Evolutionary conservation across 2,329 filamentous ascomycete genomes (phyloP).

Genomic region (Moelleriella libera): DNA sequence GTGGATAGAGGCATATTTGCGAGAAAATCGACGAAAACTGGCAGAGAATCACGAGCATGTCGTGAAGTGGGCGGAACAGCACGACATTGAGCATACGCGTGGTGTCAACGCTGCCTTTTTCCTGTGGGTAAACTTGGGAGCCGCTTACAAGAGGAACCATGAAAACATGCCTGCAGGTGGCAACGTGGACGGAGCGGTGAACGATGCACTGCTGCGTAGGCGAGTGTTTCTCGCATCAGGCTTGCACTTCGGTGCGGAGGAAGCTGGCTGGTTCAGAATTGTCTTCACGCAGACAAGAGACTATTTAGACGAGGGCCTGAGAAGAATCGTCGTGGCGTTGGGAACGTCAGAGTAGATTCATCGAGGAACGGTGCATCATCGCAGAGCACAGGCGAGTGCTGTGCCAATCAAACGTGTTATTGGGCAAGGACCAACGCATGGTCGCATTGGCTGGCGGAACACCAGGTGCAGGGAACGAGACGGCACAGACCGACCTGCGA

Average conservation of each 20-base stretch:
- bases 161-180: neutral
- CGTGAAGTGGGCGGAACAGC: no score
- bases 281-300: constrained; percentile 6
- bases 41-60: no score
- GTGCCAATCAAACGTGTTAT: neutral
- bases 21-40: no score
- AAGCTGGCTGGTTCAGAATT: constrained; percentile 23
- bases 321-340: neutral
- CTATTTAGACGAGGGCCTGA: constrained; percentile 15
- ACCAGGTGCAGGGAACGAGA: neutral
- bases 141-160: constrained; percentile 10
- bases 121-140: constrained; percentile 34
- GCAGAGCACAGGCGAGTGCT: neutral
- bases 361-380: neutral
- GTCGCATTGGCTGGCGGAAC: neutral
- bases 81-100: constrained; percentile 7
- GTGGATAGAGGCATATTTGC: no score
- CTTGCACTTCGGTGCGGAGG: constrained; percentile 20
- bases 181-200: constrained; percentile 12
- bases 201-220: constrained; percentile 13
- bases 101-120: constrained; percentile 40
- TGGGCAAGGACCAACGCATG: neutral
- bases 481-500: neutral
- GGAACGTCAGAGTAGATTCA: neutral
- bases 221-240: constrained; percentile 22